These are phyloP conservation scores for Boletales sp. DNA, from an alignment of 768 basidiomycete species.

Conservation along the genomic window DNA sequence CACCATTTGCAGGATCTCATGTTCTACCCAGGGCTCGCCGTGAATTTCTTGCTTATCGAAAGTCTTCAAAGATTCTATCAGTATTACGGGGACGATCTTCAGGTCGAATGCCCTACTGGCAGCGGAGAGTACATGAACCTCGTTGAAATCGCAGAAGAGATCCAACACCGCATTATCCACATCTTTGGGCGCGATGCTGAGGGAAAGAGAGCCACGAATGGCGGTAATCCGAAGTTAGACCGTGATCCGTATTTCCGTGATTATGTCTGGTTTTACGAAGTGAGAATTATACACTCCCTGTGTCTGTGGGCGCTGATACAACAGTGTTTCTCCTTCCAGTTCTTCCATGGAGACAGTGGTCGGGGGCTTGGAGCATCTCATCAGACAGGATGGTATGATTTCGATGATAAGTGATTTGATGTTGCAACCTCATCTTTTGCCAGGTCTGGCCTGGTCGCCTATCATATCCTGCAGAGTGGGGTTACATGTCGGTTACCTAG, in stretches of 20 bases:
- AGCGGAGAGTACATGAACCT: conserved; percentile 98
- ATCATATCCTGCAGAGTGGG: conserved; percentile 88
- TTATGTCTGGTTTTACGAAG: conserved; percentile 96
- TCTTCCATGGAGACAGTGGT: conserved; percentile 93
- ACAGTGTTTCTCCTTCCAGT: conserved; percentile 41
- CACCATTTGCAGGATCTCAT: background rate
- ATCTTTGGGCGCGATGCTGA: conserved; percentile 92
- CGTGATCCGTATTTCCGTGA: conserved; percentile 94
- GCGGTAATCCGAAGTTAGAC: conserved; percentile 83
- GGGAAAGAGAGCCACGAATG: conserved; percentile 88
- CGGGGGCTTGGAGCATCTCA: conserved; percentile 95
- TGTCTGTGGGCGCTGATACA: background rate
- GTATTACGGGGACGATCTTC: conserved; percentile 91
- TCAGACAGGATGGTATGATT: conserved; percentile 88
- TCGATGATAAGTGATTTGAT: background rate
- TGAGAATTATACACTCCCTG: conserved; percentile 27
- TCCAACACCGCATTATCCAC: conserved; percentile 98
- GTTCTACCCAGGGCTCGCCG: conserved; percentile 72
- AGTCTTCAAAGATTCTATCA: conserved; percentile 96
- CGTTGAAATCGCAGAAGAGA: conserved; percentile 91
- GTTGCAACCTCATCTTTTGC: background rate
- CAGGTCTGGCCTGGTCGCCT: conserved; percentile 88
- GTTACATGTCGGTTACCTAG: conserved; percentile 85
- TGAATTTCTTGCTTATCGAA: conserved; percentile 94
- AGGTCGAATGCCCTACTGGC: conserved; percentile 95